Base-by-base conservation (phyloP, 1,284 basidiomycete species). In the Cutaneotrichosporon sp. region DNA sequence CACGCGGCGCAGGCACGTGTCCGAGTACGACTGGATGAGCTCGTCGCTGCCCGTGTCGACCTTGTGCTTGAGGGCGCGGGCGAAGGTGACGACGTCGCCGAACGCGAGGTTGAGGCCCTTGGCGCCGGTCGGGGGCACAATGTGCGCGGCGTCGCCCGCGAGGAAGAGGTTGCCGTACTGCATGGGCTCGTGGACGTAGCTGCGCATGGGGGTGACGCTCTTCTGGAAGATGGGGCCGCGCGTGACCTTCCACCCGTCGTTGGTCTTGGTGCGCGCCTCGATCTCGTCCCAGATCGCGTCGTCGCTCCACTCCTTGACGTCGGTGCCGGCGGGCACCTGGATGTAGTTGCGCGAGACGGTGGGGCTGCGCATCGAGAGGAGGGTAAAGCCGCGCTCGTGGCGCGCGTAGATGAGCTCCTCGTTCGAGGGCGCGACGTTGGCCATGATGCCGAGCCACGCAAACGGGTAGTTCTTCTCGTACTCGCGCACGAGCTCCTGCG, bases 101-200 rank as follows among this genome's bases (percentile, higher is more conserved):
- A 63, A 42, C 3, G 64, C 64, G 31, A 66, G 61, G 61, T 62
- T 66, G 56, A 66, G 59, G 22, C 64, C 64, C 64, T 66, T 66
- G 29, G 64, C 64, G 10, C 64, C 64, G 1, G 64, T 66, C 5
- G 64, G 64, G 1, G 64, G 64, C 34, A 66, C 64, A 45, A 66
- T 66, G 61, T 66, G 64, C 3, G 59, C 64, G 22, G 64, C 64
- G 61, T 66, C 64, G 50, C 64, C 64, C 10, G 64, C 64, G 13
- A 66, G 61, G 61, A 46, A 66, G 10, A 66, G 54, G 53, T 59
- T 56, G 56, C 64, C 64, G 59, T 66, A 63, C 56, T 53, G 45
- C 64, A 66, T 66, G n/a, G 64, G 64, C 59, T 66, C 64, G 59
- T 66, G 64, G 43, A 66, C 64, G 42, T 54, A 66, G 34, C 56